Conservation (phyloP, 805 yeast genomes). For the Yarrowia divulgata region DNA sequence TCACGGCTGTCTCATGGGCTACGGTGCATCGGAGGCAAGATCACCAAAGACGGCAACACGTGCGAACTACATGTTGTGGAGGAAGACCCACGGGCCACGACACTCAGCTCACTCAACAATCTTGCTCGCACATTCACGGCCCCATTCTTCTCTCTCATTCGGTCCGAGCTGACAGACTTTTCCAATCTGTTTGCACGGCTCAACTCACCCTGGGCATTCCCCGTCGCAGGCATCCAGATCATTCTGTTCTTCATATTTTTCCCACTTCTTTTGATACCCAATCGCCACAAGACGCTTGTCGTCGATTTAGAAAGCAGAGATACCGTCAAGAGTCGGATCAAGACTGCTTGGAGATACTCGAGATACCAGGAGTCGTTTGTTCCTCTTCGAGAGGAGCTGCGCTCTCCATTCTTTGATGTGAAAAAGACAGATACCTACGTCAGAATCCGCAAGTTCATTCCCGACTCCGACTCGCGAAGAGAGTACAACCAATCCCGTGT, state of each 20-base stretch:
- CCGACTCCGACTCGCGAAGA: conserved; percentile 39
- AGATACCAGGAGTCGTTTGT: conserved; percentile 32
- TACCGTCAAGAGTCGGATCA: conserved; percentile 26
- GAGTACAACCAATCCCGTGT: conserved; percentile 40
- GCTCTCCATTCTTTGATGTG: conserved; percentile 39
- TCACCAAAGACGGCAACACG: conserved; percentile 24
- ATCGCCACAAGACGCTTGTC: conserved; percentile 20
- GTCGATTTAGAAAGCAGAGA: conserved; percentile 22
- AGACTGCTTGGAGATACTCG: conserved; percentile 25
- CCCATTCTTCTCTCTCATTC: conserved; percentile 42
- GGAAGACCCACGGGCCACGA: conserved; percentile 29
- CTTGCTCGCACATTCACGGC: conserved; percentile 41
- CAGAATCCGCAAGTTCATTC: conserved; percentile 40
- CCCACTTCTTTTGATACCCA: conserved; percentile 42
- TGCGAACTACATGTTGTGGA: conserved; percentile 29
- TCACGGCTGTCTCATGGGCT: conserved; percentile 11
- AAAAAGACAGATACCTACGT: conserved; percentile 29
- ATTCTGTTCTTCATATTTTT: conserved; percentile 41
- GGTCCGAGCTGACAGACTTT: conserved; percentile 41
- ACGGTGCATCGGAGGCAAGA: conserved; percentile 12
- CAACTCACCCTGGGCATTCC: conserved; percentile 44
- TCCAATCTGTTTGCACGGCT: conserved; percentile 41
- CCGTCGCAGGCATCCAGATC: conserved; percentile 42
- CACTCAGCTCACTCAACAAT: conserved; percentile 39
- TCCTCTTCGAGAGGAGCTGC: conserved; percentile 5